These are phyloP conservation scores for Drechslerella dactyloides DNA, from an alignment of 2,329 filamentous ascomycete species.

Conservation along the genomic window DNA sequence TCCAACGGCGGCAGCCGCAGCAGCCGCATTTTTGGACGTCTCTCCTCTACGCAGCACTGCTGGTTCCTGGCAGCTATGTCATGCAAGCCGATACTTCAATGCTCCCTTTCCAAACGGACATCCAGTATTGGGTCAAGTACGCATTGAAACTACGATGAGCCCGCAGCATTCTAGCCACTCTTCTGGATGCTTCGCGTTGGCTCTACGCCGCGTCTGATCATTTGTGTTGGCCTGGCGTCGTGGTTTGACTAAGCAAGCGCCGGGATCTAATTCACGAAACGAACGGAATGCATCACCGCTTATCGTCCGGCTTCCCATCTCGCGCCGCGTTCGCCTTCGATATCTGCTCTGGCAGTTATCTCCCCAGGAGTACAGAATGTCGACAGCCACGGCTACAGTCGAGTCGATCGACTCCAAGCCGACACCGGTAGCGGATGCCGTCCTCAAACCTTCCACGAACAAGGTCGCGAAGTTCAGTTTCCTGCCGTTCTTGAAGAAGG, in stretches of 20 bases:
- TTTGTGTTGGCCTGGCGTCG: no score
- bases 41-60: no score
- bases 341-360: slow-evolving; percentile 7
- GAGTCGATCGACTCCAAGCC: slow-evolving; percentile 8
- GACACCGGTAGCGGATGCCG: slow-evolving; percentile 34
- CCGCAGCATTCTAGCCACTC: no score
- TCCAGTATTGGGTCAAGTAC: no score
- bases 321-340: not conserved
- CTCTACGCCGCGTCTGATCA: no score
- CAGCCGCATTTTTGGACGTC: no score
- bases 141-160: no score
- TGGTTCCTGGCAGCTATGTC: no score
- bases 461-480: slow-evolving; percentile 76
- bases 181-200: no score
- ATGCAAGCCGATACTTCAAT: no score
- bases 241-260: not conserved
- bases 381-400: not conserved
- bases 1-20: no score
- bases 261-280: slow-evolving; percentile 4
- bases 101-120: no score
- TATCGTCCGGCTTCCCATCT: not conserved
- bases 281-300: not conserved
- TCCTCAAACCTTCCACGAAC: slow-evolving; percentile 39
- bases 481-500: slow-evolving; percentile 80
- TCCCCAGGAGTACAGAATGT: slow-evolving; percentile 8